These are phyloP conservation scores for Boletus patriciae DNA, from an alignment of 768 basidiomycete genomes.

Conservation along the genomic window DNA sequence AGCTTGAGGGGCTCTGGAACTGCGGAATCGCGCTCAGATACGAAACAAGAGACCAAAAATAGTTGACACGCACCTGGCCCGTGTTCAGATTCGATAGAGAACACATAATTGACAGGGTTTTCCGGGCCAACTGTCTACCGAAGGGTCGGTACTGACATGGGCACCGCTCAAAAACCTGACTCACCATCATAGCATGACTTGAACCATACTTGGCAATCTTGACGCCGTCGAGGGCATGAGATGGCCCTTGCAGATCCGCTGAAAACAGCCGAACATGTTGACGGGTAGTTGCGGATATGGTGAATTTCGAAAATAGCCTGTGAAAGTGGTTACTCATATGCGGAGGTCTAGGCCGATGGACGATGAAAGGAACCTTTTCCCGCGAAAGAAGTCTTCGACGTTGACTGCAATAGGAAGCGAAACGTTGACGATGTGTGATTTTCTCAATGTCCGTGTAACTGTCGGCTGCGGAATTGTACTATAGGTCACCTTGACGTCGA, in stretches of 20 bases:
- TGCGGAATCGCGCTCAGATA: constrained; percentile 28
- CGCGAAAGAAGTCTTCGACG: constrained; percentile 95
- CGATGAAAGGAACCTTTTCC: constrained; percentile 53
- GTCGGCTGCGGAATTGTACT: constrained; percentile 53
- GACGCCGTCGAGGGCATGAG: constrained; percentile 46
- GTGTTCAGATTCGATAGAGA: constrained; percentile 64
- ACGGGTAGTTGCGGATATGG: constrained; percentile 76
- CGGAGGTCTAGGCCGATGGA: constrained; percentile 1
- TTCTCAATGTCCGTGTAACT: constrained; percentile 52
- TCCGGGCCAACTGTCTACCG: constrained; percentile 73
- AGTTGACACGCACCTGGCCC: constrained; percentile 51
- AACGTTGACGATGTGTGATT: constrained; percentile 58
- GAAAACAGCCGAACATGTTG: constrained; percentile 77
- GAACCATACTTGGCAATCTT: constrained; percentile 51
- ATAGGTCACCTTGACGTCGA: constrained; percentile 69
- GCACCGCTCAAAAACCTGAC: constrained; percentile 20
- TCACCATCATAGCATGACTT: constrained; percentile 50
- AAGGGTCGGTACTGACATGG: not conserved
- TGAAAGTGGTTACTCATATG: constrained; percentile 4
- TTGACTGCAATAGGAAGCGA: constrained; percentile 87
- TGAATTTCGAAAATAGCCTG: constrained; percentile 90
- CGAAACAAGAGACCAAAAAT: constrained; percentile 4
- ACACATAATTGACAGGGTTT: constrained; percentile 77
- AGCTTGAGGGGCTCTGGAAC: constrained; percentile 64
- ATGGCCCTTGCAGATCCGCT: constrained; percentile 51